Percentiles rank a stretch among this genome's conserved stretches.
Conservation (phyloP, 805 yeast genomes). For the Barnettozyma pratensis region DNA sequence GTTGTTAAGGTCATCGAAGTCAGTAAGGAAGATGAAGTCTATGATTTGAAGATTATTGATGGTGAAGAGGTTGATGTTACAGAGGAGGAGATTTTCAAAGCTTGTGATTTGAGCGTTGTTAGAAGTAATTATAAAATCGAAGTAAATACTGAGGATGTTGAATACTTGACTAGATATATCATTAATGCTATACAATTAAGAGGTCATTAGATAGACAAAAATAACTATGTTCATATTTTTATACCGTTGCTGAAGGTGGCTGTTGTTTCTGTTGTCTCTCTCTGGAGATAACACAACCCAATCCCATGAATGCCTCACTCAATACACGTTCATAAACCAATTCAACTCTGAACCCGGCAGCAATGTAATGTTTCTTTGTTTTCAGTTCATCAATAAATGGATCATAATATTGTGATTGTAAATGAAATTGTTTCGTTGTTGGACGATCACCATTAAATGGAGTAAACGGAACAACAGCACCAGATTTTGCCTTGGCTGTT, state of each 20-base stretch:
- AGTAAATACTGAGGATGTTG: slow-evolving; percentile 5
- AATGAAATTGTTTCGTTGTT: slow-evolving; percentile 42
- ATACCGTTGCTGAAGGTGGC: background rate
- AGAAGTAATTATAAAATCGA: slow-evolving; percentile 24
- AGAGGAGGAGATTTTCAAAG: slow-evolving; percentile 27
- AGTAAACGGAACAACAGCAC: slow-evolving; percentile 64
- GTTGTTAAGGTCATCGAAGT: slow-evolving; percentile 48
- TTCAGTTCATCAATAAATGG: slow-evolving; percentile 53
- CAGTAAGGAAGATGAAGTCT: slow-evolving; percentile 11
- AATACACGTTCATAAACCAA: slow-evolving; percentile 70
- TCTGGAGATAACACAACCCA: slow-evolving; percentile 71
- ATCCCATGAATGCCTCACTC: slow-evolving; percentile 85
- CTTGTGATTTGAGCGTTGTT: slow-evolving; percentile 31
- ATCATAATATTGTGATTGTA: slow-evolving; percentile 50
- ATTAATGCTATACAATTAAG: slow-evolving; percentile 45
- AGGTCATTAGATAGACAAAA: slow-evolving; percentile 28
- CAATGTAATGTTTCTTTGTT: slow-evolving; percentile 61
- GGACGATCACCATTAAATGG: slow-evolving; percentile 92
- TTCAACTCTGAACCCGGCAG: slow-evolving; percentile 79
- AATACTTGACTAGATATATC: slow-evolving; percentile 34
- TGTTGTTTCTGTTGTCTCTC: slow-evolving; percentile 33
- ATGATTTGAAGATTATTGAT: slow-evolving; percentile 22
- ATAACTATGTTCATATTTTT: too few species aligned
- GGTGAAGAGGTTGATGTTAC: slow-evolving; percentile 32
- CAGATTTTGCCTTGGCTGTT: background rate